Evolutionary conservation across 1,284 basidiomycete genomes (phyloP).

Genomic region (Ganoderma meredithae): DNA sequence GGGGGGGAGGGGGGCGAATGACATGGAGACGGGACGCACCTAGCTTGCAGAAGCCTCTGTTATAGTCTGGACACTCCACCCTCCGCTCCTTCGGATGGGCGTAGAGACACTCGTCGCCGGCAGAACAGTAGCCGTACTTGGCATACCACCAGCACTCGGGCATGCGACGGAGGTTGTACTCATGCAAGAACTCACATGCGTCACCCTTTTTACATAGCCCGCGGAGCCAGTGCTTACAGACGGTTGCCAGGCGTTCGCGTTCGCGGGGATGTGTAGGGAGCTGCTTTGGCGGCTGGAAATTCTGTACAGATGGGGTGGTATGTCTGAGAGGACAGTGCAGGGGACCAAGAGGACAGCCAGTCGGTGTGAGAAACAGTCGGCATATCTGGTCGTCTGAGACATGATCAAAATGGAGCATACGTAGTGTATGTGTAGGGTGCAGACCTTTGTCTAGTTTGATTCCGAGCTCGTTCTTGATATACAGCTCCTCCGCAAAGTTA

Average conservation of each 20-base stretch:
- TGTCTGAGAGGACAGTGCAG: slow-evolving; percentile 91
- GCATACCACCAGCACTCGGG: slow-evolving; percentile 99
- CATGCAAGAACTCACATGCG: slow-evolving; percentile 98
- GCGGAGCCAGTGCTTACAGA: slow-evolving; percentile 99
- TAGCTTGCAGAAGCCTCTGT: slow-evolving; percentile 93
- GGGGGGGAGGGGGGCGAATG: slow-evolving; percentile 12
- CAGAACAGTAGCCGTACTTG: slow-evolving; percentile 97
- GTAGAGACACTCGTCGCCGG: slow-evolving; percentile 98
- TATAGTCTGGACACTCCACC: slow-evolving; percentile 96
- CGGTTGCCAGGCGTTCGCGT: slow-evolving; percentile 87
- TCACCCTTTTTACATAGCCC: slow-evolving; percentile 99
- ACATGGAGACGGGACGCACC: slow-evolving; percentile 51
- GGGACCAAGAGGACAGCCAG: slow-evolving; percentile 89
- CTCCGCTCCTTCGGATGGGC: slow-evolving; percentile 95
- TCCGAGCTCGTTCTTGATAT: slow-evolving; percentile 84
- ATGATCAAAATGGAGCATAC: slow-evolving; percentile 13
- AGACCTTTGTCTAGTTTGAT: slow-evolving; percentile 93
- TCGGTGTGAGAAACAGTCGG: slow-evolving; percentile 77
- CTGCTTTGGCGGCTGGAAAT: slow-evolving; percentile 88
- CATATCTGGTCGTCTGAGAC: slow-evolving; percentile 89
- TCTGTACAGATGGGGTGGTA: slow-evolving; percentile 83
- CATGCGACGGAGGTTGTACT: slow-evolving; percentile 98
- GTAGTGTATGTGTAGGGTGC: slow-evolving; percentile 27
- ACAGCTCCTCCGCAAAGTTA: slow-evolving; percentile 85
- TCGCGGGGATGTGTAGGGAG: slow-evolving; percentile 84